A percentile compares a stretch with the other conserved stretches of the same genome.
phyloP scores from a whole-genome alignment of 768 basidiomycete species.

The Epithele typhae region DNA sequence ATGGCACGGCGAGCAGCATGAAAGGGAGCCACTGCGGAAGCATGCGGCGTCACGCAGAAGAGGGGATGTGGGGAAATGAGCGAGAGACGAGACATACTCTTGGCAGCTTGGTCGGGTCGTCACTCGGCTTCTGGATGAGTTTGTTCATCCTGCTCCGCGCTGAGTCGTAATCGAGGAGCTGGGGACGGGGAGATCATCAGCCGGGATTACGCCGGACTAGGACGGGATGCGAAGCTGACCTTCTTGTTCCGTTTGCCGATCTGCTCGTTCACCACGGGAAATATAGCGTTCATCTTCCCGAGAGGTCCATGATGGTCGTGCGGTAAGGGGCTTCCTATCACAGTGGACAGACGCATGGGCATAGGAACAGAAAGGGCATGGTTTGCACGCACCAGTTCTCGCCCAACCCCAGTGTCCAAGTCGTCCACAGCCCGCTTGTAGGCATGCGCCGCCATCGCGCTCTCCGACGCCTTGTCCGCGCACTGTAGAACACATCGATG shows the following conservation, averaged over 20 bases:
- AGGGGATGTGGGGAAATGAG: not conserved
- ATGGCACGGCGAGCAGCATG: too few relatives aligned
- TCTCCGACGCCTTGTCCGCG: conserved; percentile 80
- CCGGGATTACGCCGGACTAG: not conserved
- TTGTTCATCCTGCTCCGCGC: conserved; percentile 89
- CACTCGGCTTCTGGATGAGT: conserved; percentile 84
- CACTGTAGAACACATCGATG: conserved; percentile 86
- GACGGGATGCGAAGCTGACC: conserved; percentile 44
- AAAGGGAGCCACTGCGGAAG: too few relatives aligned
- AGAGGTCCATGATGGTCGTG: conserved; percentile 94
- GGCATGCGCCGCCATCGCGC: conserved; percentile 95
- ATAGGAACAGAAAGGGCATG: not conserved
- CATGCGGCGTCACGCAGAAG: not conserved
- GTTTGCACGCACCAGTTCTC: conserved; percentile 70
- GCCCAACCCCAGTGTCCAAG: conserved; percentile 75
- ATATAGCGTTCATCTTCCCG: conserved; percentile 95
- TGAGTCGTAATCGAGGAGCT: conserved; percentile 95
- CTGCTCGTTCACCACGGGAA: conserved; percentile 89
- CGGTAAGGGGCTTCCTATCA: conserved; percentile 88
- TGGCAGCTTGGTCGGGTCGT: conserved; percentile 89
- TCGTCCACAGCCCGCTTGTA: conserved; percentile 96
- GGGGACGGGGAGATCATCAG: conserved; percentile 1
- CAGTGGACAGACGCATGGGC: not conserved
- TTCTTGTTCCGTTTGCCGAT: conserved; percentile 96
- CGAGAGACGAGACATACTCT: conserved; percentile 42